phyloP scores from a whole-genome alignment of 345 rosid genomes.

The Iberis pinnata region DNA sequence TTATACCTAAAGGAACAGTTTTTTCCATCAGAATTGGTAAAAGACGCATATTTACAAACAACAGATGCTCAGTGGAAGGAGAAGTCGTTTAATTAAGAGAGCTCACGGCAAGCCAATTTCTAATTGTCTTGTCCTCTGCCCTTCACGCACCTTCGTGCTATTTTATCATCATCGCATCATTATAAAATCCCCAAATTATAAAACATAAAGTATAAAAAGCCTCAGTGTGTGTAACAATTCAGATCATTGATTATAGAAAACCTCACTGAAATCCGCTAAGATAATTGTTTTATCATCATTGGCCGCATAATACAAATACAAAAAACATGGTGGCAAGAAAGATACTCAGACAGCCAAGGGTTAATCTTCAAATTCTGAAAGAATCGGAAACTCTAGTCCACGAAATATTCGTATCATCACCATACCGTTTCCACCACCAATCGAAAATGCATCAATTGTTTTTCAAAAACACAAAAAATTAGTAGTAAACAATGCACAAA shows the following conservation, averaged over 20 bases:
- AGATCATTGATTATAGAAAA: conserved; percentile 61
- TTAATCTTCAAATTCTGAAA: conserved; percentile 68
- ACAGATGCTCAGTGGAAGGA: conserved; percentile 93
- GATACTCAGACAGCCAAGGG: conserved; percentile 99
- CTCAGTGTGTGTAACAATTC: conserved; percentile 99
- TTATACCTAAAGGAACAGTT: conserved; percentile 66
- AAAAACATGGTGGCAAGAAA: background rate
- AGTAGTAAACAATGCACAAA: too few species aligned
- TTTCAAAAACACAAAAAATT: too few species aligned
- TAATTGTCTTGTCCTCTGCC: conserved; percentile 62
- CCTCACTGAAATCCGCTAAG: conserved; percentile 39
- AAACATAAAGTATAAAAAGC: conserved; percentile 31
- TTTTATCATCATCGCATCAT: conserved; percentile 58
- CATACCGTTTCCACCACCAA: too few species aligned
- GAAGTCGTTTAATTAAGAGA: conserved; percentile 61
- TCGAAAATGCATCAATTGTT: too few species aligned
- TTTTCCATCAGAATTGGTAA: conserved; percentile 87
- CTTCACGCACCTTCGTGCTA: conserved; percentile 56
- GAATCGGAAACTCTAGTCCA: conserved; percentile 99
- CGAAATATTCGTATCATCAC: conserved; percentile 53
- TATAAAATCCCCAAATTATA: too few species aligned
- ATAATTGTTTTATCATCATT: conserved; percentile 65
- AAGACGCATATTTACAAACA: conserved; percentile 39
- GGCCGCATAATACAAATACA: conserved; percentile 32
- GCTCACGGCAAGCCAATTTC: conserved; percentile 91